Evolutionary conservation across 805 yeast genomes (phyloP).

Genomic region (Clavispora vitiphila): DNA sequence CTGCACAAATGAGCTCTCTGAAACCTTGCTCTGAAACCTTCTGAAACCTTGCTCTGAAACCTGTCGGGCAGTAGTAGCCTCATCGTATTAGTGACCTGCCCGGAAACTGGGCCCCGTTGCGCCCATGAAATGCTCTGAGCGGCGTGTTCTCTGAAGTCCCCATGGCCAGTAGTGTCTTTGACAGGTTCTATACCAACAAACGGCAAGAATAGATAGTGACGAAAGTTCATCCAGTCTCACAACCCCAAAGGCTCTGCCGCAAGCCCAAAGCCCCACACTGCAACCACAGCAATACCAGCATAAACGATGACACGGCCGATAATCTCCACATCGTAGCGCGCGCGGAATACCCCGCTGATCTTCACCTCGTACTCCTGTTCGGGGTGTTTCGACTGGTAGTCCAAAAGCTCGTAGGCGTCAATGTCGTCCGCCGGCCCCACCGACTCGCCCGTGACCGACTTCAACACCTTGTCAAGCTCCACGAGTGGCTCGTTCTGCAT

Average conservation of each 20-base stretch:
- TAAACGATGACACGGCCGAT: conserved; percentile 74
- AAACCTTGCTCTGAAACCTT: too few relatives aligned
- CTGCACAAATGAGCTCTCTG: too few relatives aligned
- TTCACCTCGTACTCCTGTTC: conserved; percentile 15
- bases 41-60: too few relatives aligned
- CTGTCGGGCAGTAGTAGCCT: too few relatives aligned
- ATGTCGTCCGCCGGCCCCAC: conserved; percentile 37
- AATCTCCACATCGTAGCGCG: conserved; percentile 70
- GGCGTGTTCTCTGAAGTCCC: too few relatives aligned
- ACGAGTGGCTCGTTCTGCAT: conserved; percentile 22
- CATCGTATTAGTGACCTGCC: too few relatives aligned
- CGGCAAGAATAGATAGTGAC: too few relatives aligned
- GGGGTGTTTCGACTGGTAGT: conserved; percentile 18
- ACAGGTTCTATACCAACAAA: too few relatives aligned
- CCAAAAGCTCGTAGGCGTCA: conserved; percentile 37
- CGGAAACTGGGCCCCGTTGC: too few relatives aligned
- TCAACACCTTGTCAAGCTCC: conserved; percentile 22
- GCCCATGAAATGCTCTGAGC: too few relatives aligned
- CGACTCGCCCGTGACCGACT: conserved; percentile 13
- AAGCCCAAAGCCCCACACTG: conserved; percentile 40
- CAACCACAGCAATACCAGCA: conserved; percentile 67
- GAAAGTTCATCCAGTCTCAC: neutral
- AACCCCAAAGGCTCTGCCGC: conserved; percentile 14
- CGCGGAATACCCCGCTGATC: conserved; percentile 45
- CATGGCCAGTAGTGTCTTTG: too few relatives aligned